phyloP scores from a whole-genome alignment of 495 filamentous ascomycete species.

The Aspergillus incahuasiensis region DNA sequence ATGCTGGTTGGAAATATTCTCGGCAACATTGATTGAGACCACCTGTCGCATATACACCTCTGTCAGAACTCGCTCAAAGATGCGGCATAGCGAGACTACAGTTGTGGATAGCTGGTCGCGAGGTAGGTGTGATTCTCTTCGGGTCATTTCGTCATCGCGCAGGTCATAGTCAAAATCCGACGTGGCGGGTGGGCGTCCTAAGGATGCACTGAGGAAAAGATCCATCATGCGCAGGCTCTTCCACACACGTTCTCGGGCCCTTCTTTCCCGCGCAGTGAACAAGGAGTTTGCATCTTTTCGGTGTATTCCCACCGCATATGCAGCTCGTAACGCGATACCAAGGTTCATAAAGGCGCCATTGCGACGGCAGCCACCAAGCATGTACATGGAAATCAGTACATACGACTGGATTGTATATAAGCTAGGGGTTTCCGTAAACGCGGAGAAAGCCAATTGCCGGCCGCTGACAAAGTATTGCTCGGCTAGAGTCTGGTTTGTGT shows the following conservation, averaged over 20 bases:
- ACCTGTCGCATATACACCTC: conserved; percentile 66
- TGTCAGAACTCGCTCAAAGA: conserved; percentile 62
- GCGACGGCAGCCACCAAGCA: conserved; percentile 56
- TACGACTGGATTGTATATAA: conserved; percentile 55
- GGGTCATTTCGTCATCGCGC: conserved; percentile 23
- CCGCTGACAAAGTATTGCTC: conserved; percentile 54
- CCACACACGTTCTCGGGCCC: conserved; percentile 55
- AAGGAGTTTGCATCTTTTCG: conserved; percentile 56
- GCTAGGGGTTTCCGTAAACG: conserved; percentile 52
- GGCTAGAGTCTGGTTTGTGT: conserved; percentile 38
- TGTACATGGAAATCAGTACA: conserved; percentile 55
- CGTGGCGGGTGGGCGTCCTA: conserved; percentile 57
- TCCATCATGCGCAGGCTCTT: conserved; percentile 59
- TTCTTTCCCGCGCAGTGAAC: conserved; percentile 47
- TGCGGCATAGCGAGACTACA: conserved; percentile 46
- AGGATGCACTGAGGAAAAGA: conserved; percentile 54
- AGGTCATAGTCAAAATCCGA: conserved; percentile 56
- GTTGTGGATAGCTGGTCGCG: conserved; percentile 34
- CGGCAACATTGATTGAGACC: conserved; percentile 60
- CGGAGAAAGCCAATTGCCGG: conserved; percentile 49
- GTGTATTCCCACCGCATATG: conserved; percentile 57
- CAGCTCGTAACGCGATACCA: conserved; percentile 53
- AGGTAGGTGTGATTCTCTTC: conserved; percentile 22
- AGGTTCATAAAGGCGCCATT: conserved; percentile 55
- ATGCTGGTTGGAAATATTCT: conserved; percentile 59